Evolutionary conservation across 2,329 filamentous ascomycete genomes (phyloP), one percentile per base, ranked within the genome.

Genomic region (Dactylonectria estremocensis): DNA sequence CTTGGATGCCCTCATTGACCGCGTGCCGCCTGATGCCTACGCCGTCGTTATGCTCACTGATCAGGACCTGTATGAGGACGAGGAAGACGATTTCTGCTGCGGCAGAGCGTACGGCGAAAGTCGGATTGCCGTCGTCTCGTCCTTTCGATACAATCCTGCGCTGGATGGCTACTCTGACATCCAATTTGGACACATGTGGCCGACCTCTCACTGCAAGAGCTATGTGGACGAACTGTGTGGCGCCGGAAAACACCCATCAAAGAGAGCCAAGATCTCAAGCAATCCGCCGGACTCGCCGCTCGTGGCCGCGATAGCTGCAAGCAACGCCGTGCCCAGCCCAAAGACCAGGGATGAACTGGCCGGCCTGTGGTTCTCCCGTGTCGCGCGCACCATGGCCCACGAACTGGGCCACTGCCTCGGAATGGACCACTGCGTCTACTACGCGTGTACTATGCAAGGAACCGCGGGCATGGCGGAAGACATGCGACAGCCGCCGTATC

Each of bases 351-450:
- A 77, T 1, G 77, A 79, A 1, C 65, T 81, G 1, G 72, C 77
- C 0, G 83, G 79, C 0, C 74, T 91, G 2, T 93, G 90, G 89
- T 84, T 92, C 14, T 84, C 84, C 10, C 83, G 87, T 11, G 77
- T 89, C 2, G 89, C 83, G 59, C 86, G 86, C 56, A 92, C 91
- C 0, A 87, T 86, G 1, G 84, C 85, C 2, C 91, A 93, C 74
- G 91, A 93, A 73, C 78, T 93, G 0, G 89, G 90, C 0, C 91
- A 93, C 76, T 93, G 90, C 73, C 85, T 93, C 43, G 89, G 88
- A 0, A 83, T 93, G 14, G 90, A 79, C 8, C 91, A 93, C 75
- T 93, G 91, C 74, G 80, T 87, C 0, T 92, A 89, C 72, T 91
- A 89, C 70, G 88, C 90, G 0, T 92, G 90, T 70, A 82, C 85